A percentile compares a stretch with the other conserved stretches of the same genome.
Evolutionary conservation across 192 early-diverging fungal species (phyloP).

Genomic region (Phycomyces blakesleeanus): DNA sequence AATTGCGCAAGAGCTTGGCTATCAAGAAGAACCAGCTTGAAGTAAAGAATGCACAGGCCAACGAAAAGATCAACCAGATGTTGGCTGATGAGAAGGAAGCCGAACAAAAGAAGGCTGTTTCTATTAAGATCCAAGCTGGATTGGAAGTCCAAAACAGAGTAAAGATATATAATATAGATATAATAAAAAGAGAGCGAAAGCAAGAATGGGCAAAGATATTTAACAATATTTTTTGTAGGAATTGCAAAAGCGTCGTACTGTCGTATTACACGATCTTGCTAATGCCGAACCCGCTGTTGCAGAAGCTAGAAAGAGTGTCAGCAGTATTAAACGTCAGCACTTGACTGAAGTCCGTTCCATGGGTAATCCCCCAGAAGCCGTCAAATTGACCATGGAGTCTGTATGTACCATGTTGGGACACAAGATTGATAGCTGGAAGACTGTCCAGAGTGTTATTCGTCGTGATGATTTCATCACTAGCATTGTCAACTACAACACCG

Average conservation of each 20-base stretch:
- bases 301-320: slow-evolving; percentile 93
- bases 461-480: slow-evolving; percentile 96
- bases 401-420: slow-evolving; percentile 94
- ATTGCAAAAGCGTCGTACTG: slow-evolving; percentile 69
- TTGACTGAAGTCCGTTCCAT: slow-evolving; percentile 95
- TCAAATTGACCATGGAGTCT: slow-evolving; percentile 96
- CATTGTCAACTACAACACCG: slow-evolving; percentile 96
- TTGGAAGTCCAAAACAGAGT: slow-evolving; percentile 67
- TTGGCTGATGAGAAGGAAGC: slow-evolving; percentile 92
- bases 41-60: slow-evolving; percentile 83
- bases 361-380: slow-evolving; percentile 93
- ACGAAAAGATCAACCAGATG: slow-evolving; percentile 95
- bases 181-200: slow-evolving; percentile 1
- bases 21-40: slow-evolving; percentile 84
- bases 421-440: slow-evolving; percentile 86
- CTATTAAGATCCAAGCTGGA: slow-evolving; percentile 71
- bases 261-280: slow-evolving; percentile 88
- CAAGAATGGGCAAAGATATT: no score
- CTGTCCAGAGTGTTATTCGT: slow-evolving; percentile 83
- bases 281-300: slow-evolving; percentile 94
- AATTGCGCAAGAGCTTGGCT: slow-evolving; percentile 82
- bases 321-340: slow-evolving; percentile 94
- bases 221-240: slow-evolving; percentile 31
- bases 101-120: slow-evolving; percentile 81
- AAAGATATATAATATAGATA: background rate